Percentiles rank a stretch among this genome's conserved stretches.
Evolutionary conservation across 495 filamentous ascomycete genomes (phyloP).

Genomic region (Trypethelium eluteriae): DNA sequence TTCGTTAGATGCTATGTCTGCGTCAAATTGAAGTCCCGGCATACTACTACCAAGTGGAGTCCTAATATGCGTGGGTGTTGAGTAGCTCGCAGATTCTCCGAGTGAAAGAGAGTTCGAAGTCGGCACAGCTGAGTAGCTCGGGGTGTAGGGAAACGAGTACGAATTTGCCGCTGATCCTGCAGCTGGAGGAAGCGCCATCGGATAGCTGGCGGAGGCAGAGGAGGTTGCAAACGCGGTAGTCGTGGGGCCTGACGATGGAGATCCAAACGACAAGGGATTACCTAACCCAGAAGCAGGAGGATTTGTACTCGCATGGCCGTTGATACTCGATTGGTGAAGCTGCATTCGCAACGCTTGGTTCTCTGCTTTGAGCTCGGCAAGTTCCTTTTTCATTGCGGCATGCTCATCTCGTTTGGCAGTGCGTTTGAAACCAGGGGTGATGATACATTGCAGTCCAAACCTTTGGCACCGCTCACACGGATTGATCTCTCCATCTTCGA

Average conservation of each 20-base stretch:
- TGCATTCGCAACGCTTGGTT: slow-evolving; percentile 29
- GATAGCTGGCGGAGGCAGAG: slow-evolving; percentile 11
- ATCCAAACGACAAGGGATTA: slow-evolving; percentile 19
- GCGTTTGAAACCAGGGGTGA: slow-evolving; percentile 90
- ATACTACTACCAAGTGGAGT: neutral
- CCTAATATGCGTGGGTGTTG: neutral
- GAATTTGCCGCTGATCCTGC: neutral
- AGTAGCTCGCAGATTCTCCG: neutral
- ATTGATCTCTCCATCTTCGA: slow-evolving; percentile 68
- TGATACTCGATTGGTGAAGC: neutral
- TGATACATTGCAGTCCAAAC: slow-evolving; percentile 79
- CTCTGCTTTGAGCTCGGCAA: slow-evolving; percentile 48
- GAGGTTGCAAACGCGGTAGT: slow-evolving; percentile 23
- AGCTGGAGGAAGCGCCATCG: neutral
- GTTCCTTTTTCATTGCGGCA: slow-evolving; percentile 77
- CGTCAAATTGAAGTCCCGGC: neutral
- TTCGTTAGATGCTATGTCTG: neutral
- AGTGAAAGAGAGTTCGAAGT: neutral
- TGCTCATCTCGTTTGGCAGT: slow-evolving; percentile 84
- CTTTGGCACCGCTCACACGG: slow-evolving; percentile 78
- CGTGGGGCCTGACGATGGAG: slow-evolving; percentile 20
- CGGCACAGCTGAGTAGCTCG: neutral
- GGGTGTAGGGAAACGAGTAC: neutral
- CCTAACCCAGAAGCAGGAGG: slow-evolving; percentile 11
- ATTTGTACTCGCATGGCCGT: slow-evolving; percentile 11